Conservation (phyloP, 129 eudicot genomes). For the Sambucus nigra region DNA sequence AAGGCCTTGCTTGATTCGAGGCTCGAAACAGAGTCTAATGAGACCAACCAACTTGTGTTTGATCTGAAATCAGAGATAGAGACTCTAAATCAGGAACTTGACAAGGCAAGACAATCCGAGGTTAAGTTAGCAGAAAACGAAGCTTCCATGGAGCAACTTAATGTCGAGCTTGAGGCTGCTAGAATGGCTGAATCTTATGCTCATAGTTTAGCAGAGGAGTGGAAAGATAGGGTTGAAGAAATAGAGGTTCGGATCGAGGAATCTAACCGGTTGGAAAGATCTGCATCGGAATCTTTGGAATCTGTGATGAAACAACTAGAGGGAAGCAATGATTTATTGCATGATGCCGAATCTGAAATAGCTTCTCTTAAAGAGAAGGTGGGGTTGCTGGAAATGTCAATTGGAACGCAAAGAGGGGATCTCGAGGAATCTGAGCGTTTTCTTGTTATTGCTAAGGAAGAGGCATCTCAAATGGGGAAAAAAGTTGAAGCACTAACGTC, state of each 20-base stretch:
- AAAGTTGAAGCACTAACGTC: constrained; percentile 35
- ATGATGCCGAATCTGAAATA: constrained; percentile 68
- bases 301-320: constrained; percentile 75
- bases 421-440: constrained; percentile 53
- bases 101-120: constrained; percentile 40
- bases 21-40: constrained; percentile 44
- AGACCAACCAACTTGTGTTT: constrained; percentile 7
- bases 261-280: constrained; percentile 76
- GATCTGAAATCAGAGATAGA: constrained; percentile 53
- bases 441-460: constrained; percentile 42
- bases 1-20: constrained; percentile 61
- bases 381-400: constrained; percentile 68
- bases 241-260: constrained; percentile 56
- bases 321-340: constrained; percentile 51
- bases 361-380: constrained; percentile 76
- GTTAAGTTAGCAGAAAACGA: constrained; percentile 53
- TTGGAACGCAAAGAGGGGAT: constrained; percentile 51
- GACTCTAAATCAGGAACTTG: constrained; percentile 52
- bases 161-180: constrained; percentile 84
- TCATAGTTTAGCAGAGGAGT: constrained; percentile 62
- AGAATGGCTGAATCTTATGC: constrained; percentile 88
- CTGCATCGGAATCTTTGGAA: constrained; percentile 72
- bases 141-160: constrained; percentile 57
- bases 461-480: constrained; percentile 49
- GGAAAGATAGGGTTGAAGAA: constrained; percentile 63